Base-by-base conservation (phyloP, 2,329 filamentous ascomycete genomes). In the Byssothecium circinans region DNA sequence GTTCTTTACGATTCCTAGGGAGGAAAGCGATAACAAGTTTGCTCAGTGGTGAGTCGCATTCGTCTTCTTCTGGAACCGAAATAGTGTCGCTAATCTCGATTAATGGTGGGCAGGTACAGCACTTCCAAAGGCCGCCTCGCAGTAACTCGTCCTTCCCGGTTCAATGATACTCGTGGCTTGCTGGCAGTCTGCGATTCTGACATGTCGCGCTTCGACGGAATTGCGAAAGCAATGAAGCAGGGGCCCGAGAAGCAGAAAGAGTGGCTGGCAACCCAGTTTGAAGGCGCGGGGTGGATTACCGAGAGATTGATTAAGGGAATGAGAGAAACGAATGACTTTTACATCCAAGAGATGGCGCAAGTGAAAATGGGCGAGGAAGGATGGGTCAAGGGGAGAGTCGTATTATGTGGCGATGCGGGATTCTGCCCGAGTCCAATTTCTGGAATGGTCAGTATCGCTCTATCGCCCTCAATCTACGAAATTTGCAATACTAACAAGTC, bases 291-390 rank as follows among this genome's bases (percentile, higher is more conserved):
- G 1, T 75, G 72, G 66, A 52, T 73, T 45, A 56, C 58, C 0
- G 61, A 70, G 3, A 62, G 70, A 0, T 58, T 74, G 2, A 39
- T 78, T 0, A 50, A 64, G 7, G 73, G 58, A 1, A 74, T 79
- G 72, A 56, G 67, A 23, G 58, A 57, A 1, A 58, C 69, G 0
- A 56, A 72, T 0, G 71, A 78, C 46, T 78, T 76, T 52, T 79
- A 78, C 55, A 73, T 70, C 48, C 68, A 74, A 23, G 67, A 72
- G 15, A 57, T 74, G 15, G 70, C 64, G 8, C 69, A 74, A 40
- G 64, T 75, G 38, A 70, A 67, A 36, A 62, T 75, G 52, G 29
- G 29, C 12, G 29, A 32, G 14, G 52, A 64, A 2, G 39, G 51
- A 2, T 74, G 68, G 66, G 62, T 59, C 1, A 58, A 62, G 18